Percentiles rank a stretch among this genome's conserved stretches.
These are phyloP conservation scores for Panaeolus cyanescens DNA, from an alignment of 768 basidiomycete genomes.

Conservation along the genomic window DNA sequence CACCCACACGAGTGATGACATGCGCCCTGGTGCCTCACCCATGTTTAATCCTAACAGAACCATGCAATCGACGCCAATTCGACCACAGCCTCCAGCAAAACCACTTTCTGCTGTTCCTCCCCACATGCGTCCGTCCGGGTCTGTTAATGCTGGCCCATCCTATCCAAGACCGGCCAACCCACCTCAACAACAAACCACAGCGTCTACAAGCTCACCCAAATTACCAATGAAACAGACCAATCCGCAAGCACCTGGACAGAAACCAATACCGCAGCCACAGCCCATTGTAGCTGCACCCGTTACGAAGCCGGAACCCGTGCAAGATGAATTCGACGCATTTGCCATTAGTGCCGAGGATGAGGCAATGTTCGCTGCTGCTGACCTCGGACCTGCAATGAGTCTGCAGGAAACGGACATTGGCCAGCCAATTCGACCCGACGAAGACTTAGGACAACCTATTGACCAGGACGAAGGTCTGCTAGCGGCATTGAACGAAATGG, in stretches of 20 bases:
- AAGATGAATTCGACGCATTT: conserved; percentile 42
- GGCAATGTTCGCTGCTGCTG: conserved; percentile 59
- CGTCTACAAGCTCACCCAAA: conserved; percentile 9
- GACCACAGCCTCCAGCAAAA: conserved; percentile 4
- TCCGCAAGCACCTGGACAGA: conserved; percentile 12
- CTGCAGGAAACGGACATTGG: conserved; percentile 46
- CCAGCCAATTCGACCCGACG: conserved; percentile 44
- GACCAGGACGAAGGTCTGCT: conserved; percentile 42
- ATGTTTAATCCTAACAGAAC: conserved; percentile 36
- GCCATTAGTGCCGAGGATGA: conserved; percentile 68
- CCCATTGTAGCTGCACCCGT: conserved; percentile 3
- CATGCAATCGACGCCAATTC: conserved; percentile 12
- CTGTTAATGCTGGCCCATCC: conserved; percentile 4
- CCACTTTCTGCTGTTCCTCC: conserved; percentile 1
- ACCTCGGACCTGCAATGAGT: conserved; percentile 34
- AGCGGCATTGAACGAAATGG: conserved; percentile 17
- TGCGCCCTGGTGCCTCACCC: conserved; percentile 35
- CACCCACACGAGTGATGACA: conserved; percentile 21
- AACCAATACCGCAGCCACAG: conserved; percentile 7
- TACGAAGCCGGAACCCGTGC: conserved; percentile 12
- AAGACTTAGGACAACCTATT: conserved; percentile 38
- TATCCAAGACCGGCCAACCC: conserved; percentile 7
- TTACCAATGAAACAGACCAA: conserved; percentile 13
- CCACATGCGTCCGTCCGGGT: conserved; percentile 12
- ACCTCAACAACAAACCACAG: conserved; percentile 9